Evolutionary conservation across 192 early-diverging fungal species (phyloP).

Genomic region (Funneliformis geosporum): DNA sequence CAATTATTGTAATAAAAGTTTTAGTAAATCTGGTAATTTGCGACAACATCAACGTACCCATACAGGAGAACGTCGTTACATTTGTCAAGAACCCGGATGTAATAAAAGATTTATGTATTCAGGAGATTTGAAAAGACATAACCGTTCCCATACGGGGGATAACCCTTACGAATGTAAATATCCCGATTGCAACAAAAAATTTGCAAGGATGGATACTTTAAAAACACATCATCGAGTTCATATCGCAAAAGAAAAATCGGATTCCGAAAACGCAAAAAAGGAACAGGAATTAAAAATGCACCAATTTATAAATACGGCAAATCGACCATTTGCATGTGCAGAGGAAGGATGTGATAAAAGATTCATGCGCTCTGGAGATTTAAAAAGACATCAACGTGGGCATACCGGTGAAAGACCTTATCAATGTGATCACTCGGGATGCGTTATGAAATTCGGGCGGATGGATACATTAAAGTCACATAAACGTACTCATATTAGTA

Average conservation of each 20-base stretch:
- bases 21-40: slow-evolving; percentile 74
- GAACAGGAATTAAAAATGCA: slow-evolving; percentile 33
- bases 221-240: slow-evolving; percentile 69
- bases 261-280: slow-evolving; percentile 58
- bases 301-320: slow-evolving; percentile 38
- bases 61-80: slow-evolving; percentile 47
- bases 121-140: slow-evolving; percentile 51
- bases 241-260: slow-evolving; percentile 47
- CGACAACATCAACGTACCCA: slow-evolving; percentile 69
- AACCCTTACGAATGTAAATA: slow-evolving; percentile 39
- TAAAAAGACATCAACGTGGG: slow-evolving; percentile 77
- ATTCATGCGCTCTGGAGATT: slow-evolving; percentile 76
- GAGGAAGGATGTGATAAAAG: slow-evolving; percentile 61
- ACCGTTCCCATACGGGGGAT: slow-evolving; percentile 49
- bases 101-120: slow-evolving; percentile 51
- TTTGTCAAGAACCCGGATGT: slow-evolving; percentile 49
- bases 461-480: slow-evolving; percentile 78
- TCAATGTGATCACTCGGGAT: slow-evolving; percentile 70
- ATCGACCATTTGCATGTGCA: slow-evolving; percentile 43
- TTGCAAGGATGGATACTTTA: slow-evolving; percentile 76
- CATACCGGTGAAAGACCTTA: slow-evolving; percentile 86
- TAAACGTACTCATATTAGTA: slow-evolving; percentile 56
- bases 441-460: slow-evolving; percentile 75
- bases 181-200: slow-evolving; percentile 33
- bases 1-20: slow-evolving; percentile 30